Evolutionary conservation across 352 stramenopile species (phyloP), one percentile per base, ranked within the genome.

Genomic region (Pythium brassicae): DNA sequence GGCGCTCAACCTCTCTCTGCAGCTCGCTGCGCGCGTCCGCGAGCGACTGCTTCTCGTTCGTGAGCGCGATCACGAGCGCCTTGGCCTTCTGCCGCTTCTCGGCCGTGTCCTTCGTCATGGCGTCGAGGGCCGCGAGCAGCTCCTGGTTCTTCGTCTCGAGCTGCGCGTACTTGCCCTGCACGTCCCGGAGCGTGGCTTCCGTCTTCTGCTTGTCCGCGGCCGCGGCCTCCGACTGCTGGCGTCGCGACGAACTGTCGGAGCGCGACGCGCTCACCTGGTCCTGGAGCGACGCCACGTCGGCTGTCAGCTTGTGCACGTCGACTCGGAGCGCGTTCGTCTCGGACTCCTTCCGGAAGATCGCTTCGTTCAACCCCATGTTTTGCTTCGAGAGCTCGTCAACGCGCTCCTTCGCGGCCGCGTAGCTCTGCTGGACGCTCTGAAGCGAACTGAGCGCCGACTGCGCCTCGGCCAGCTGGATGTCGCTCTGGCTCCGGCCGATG

Each of bases 21-120:
- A 87, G 61, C 12, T 72, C 73, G 17, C 44, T 71, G 49, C 69
- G 78, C 2, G 66, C 45, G n/a, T 86, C 79, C 8, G 65, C 48
- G 5, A 86, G 57, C 20, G 59, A 50, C 26, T 85, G 79, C 52
- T 89, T 89, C 42, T 89, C 79, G 58, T 72, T 78, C 7, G 81
- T 80, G 7, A 89, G 66, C 14, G 74, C 73, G 29, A 87, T 69
- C 22, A 89, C 76, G 19, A 89, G 62, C 20, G 71, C 67, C 51
- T 89, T 89, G 19, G 79, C 79, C 50, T 89, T 89, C 51, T 87
- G 77, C 3, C 75, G 74, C 55, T 89, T 89, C 25, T 87, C 77
- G 10, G 66, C 74, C 50, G 68, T 86, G 26, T 86, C 79, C 35
- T 76, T 81, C 45, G 71, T 78, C 27, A 72, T 71, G 1, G 53